Evolutionary conservation across 768 basidiomycete genomes (phyloP).

Genomic region (Rubroboletus satanas): DNA sequence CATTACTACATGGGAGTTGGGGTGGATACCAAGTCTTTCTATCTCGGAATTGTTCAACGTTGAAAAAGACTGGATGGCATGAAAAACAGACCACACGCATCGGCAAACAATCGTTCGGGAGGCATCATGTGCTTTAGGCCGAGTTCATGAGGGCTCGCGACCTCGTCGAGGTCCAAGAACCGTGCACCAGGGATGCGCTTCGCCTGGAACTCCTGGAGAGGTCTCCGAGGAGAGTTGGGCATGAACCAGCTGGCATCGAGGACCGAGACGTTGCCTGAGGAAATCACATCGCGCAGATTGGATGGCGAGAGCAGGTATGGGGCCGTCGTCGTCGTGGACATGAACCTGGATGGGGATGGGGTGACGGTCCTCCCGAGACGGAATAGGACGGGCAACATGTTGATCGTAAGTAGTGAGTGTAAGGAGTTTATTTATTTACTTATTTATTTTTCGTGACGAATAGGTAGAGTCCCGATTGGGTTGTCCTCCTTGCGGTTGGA

Average conservation of each 20-base stretch:
- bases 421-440: slow-evolving; percentile 6
- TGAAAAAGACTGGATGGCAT: slow-evolving; percentile 2
- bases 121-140: slow-evolving; percentile 97
- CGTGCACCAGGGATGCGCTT: slow-evolving; percentile 69
- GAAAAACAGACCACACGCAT: slow-evolving; percentile 66
- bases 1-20: slow-evolving; percentile 80
- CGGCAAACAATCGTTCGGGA: slow-evolving; percentile 59
- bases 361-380: slow-evolving; percentile 8
- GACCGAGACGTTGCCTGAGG: slow-evolving; percentile 36
- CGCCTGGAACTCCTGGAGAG: slow-evolving; percentile 61
- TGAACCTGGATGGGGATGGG: slow-evolving; percentile 22
- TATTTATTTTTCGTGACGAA: slow-evolving; percentile 9
- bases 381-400: not conserved
- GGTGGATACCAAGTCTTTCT: slow-evolving; percentile 71
- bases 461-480: slow-evolving; percentile 8
- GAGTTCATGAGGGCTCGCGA: slow-evolving; percentile 68
- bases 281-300: slow-evolving; percentile 38
- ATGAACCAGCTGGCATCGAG: slow-evolving; percentile 91
- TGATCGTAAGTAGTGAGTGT: not conserved
- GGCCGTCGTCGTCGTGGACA: slow-evolving; percentile 37
- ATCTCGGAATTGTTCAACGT: slow-evolving; percentile 16
- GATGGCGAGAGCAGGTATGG: slow-evolving; percentile 54
- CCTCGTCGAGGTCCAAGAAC: slow-evolving; percentile 78
- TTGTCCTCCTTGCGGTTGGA: not conserved
- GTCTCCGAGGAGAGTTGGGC: slow-evolving; percentile 77